A percentile compares a stretch with the other conserved stretches of the same genome.
Evolutionary conservation across 495 filamentous ascomycete genomes (phyloP).

Genomic region (Lasiosphaeris hirsuta): DNA sequence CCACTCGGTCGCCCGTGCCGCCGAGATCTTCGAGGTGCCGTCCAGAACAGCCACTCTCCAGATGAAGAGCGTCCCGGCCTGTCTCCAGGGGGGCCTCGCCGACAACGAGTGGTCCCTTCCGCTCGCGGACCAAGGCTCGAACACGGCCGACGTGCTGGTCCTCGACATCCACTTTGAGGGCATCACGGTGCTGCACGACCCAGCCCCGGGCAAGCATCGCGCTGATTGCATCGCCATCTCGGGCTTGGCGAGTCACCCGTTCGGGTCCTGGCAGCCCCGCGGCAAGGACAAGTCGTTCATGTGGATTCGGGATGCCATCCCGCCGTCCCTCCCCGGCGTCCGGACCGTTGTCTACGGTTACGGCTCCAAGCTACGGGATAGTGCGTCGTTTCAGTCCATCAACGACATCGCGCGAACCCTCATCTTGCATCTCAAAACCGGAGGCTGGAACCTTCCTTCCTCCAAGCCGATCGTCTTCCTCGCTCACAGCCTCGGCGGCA

Average conservation of each 20-base stretch:
- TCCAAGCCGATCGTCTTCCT: conserved; percentile 28
- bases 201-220: no score
- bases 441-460: conserved; percentile 9
- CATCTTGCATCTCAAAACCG: background rate
- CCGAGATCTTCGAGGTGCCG: background rate
- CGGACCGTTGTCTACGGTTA: conserved; percentile 30
- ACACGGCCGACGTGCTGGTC: background rate
- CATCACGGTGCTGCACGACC: no score
- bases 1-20: no score
- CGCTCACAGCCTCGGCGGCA: conserved; percentile 34
- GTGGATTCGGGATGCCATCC: conserved; percentile 37
- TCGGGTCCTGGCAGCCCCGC: conserved; percentile 18
- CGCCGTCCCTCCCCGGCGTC: conserved; percentile 19
- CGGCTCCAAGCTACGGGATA: conserved; percentile 13
- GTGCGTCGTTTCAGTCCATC: conserved; percentile 21
- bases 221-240: conserved; percentile 19
- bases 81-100: background rate
- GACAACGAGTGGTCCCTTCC: background rate
- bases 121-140: background rate
- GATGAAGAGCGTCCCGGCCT: background rate
- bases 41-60: background rate
- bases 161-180: background rate
- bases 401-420: conserved; percentile 8
- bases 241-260: conserved; percentile 13
- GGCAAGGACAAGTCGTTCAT: conserved; percentile 9